Base-by-base conservation (phyloP, 2,329 filamentous ascomycete species). In the Fusarium brachygibbosum region DNA sequence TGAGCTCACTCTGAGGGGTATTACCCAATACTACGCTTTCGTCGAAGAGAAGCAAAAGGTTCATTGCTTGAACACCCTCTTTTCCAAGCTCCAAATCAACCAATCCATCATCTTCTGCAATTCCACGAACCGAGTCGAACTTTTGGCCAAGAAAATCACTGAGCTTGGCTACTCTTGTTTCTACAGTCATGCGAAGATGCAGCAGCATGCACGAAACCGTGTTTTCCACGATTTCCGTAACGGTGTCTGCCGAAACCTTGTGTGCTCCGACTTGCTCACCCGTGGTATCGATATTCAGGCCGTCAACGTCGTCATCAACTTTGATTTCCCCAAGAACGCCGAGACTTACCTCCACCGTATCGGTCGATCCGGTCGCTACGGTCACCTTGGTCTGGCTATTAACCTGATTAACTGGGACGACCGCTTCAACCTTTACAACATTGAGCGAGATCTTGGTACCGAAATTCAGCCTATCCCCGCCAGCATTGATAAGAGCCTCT, bases 91-190 rank as follows among this genome's bases (percentile, higher is more conserved):
- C 17, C 95, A 99, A 82, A 99, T 99, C 84, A 99, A 99, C 83
- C 96, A 99, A 84, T 99, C 97, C 68, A 99, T 99, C 84, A 99
- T 99, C 79, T 99, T 99, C 85, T 99, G 96, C 84, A 99, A 99
- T 82, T 99, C 96, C 40, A 99, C 96, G 55, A 98, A 98, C 81
- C 93, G 96, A 71, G 96, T 99, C 65, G 96, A 99, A 82, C 87
- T 99, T 54, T 88, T 99, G 28, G 96, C 96, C 51, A 99, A 99
- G 87, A 99, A 99, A 82, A 99, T 99, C 77, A 99, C 97, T 48
- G 97, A 99, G 80, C 89, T 99, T 70, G 96, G 96, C 70, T 99
- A 99, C 82, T 99, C 96, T 2, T 99, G 96, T 84, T 99, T 98
- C 84, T 99, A 99, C 84, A 98, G 95, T 73, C 96, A 99, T 80